Base-by-base conservation (phyloP, 2,329 filamentous ascomycete species). In the Trichoderma brevicompactum region DNA sequence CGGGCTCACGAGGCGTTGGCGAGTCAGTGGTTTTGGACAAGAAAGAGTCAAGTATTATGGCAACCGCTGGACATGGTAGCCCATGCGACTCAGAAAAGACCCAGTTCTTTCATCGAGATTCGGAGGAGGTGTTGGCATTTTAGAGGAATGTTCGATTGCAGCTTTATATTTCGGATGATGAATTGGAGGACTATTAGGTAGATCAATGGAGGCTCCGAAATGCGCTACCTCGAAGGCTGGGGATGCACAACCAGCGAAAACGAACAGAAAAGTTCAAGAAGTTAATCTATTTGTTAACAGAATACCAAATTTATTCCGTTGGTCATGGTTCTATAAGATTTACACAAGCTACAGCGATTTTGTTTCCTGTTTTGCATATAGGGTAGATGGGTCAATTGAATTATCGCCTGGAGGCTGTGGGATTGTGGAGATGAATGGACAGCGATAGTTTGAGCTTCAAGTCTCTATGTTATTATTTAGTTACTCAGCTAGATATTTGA, bases 81-180 rank as follows among this genome's bases (percentile, higher is more conserved):
- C 8, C 1, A 9, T 17, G 10, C 10, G 6, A 19, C 28, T 8
- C 4, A 28, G 49, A 32, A 4, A 36, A 44, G 19, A 2, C 40
- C 3, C 43, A 46, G 5, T 17, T 52, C n/a, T n/a, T 67, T 17
- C 52, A 65, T 32, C 54, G 71, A 59, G 60, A 70, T 49, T 67
- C 70, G 10, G 63, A 66, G 23, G 74, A 75, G n/a, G 72, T 73
- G n/a, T 44, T 63, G 32, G 68, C 72, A 60, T 77, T 76, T 58
- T 78, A 74, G 76, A 65, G 69, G 9, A 67, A 72, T 67, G 73
- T 77, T 19, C 71, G 76, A 19, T 64, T 65, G 7, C 67, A 69
- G 36, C 70, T 78, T 8, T 70, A 72, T 60, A 71, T 77, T 38
- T 68, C 73, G 13, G 74, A 77, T 34, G 71, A 75, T 2, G 75